These are phyloP conservation scores for Hypoxylon sp. DNA, from an alignment of 2,329 filamentous ascomycete species.

Conservation along the genomic window DNA sequence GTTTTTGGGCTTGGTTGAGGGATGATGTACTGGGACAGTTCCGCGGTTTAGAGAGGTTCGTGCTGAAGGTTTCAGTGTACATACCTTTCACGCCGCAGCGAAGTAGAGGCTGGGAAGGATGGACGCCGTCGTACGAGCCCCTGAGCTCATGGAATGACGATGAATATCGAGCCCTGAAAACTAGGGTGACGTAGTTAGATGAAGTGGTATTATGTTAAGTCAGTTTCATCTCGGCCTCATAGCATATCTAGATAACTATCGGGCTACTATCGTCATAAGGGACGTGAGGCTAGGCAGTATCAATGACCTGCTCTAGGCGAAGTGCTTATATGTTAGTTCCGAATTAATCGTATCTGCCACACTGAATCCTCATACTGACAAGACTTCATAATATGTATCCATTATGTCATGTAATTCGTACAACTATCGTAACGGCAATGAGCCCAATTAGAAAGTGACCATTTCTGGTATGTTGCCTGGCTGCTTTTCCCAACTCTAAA, in stretches of 20 bases:
- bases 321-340: neutral
- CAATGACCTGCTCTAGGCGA: neutral
- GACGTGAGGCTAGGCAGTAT: neutral
- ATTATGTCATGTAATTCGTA: constrained; percentile 29
- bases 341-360: neutral
- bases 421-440: constrained; percentile 15
- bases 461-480: constrained; percentile 3
- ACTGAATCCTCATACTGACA: neutral
- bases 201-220: constrained; percentile 5
- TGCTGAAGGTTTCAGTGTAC: constrained; percentile 38
- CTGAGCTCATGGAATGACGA: constrained; percentile 36
- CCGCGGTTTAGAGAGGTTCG: constrained; percentile 38
- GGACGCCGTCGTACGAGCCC: constrained; percentile 19
- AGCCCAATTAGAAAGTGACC: neutral
- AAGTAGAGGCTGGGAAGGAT: neutral
- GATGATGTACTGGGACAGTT: constrained; percentile 39
- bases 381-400: constrained; percentile 6
- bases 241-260: neutral
- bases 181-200: constrained; percentile 9
- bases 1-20: constrained; percentile 42
- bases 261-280: neutral
- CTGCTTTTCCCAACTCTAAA: neutral
- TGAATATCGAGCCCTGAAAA: constrained; percentile 36
- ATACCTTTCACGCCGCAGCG: constrained; percentile 3
- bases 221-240: neutral